phyloP scores from a whole-genome alignment of 495 filamentous ascomycete species.

The Xylaria castorea region DNA sequence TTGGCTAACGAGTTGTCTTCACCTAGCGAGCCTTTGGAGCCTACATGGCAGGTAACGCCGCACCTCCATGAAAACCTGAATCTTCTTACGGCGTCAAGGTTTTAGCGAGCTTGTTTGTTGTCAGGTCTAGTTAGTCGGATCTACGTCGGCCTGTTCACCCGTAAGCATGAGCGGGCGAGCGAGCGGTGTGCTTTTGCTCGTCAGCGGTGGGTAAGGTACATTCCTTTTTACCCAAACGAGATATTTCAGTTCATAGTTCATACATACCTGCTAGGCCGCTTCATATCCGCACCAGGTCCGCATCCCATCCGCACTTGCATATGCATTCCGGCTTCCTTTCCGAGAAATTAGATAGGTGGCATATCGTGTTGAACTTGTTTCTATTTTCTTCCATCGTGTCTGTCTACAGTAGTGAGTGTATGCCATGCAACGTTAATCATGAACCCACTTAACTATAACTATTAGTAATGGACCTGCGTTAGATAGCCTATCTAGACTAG shows the following conservation, averaged over 20 bases:
- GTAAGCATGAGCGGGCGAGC: slow-evolving; percentile 8
- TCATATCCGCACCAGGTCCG: slow-evolving; percentile 12
- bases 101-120: not conserved
- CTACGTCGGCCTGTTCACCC: not conserved
- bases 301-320: slow-evolving; percentile 20
- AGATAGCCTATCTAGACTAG: not conserved
- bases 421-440: slow-evolving; percentile 2
- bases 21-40: slow-evolving; percentile 51
- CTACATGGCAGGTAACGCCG: slow-evolving; percentile 54
- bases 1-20: slow-evolving; percentile 28
- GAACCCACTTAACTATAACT: not conserved
- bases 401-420: not conserved
- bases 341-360: not conserved
- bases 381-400: not conserved
- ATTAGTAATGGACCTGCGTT: not conserved
- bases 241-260: slow-evolving; percentile 11
- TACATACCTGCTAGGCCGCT: not conserved
- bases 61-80: slow-evolving; percentile 32
- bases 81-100: not conserved
- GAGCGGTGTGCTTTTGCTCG: slow-evolving; percentile 16
- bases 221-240: slow-evolving; percentile 18
- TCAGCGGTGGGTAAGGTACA: slow-evolving; percentile 8
- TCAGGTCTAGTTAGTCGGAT: not conserved
- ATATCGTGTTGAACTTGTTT: not conserved
- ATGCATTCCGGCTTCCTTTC: slow-evolving; percentile 12